A percentile compares a stretch with the other conserved stretches of the same genome.
These are phyloP conservation scores for Alisma plantagoaquatica DNA, from an alignment of 106 monocot genomes.

Conservation along the genomic window DNA sequence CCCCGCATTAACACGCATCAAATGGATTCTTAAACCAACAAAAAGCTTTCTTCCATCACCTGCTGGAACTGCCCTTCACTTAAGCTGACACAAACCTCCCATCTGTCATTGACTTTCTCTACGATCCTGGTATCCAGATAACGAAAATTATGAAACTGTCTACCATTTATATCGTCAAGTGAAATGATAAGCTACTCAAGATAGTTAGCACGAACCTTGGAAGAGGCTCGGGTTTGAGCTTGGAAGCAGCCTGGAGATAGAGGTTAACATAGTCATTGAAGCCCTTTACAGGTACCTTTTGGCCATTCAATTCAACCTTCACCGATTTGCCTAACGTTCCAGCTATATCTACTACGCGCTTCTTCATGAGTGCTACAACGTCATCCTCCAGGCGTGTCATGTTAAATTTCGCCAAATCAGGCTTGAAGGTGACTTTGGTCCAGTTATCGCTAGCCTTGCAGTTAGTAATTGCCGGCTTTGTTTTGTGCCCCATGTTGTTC, in stretches of 20 bases:
- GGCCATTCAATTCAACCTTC: constrained; percentile 81
- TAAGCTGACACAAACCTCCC: constrained; percentile 79
- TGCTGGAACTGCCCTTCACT: constrained; percentile 99
- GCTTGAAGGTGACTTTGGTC: constrained; percentile 91
- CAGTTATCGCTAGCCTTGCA: constrained; percentile 87
- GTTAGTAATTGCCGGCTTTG: constrained; percentile 62
- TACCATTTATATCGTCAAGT: neutral
- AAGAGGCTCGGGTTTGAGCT: constrained; percentile 38
- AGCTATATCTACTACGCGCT: constrained; percentile 78
- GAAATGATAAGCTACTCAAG: neutral
- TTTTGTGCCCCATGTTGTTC: constrained; percentile 75
- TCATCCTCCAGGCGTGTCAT: constrained; percentile 84
- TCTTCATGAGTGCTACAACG: constrained; percentile 91
- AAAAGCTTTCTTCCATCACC: constrained; percentile 31
- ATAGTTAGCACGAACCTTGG: too few species aligned
- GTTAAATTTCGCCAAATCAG: constrained; percentile 86
- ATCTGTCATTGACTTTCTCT: constrained; percentile 76
- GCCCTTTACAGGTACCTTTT: constrained; percentile 54
- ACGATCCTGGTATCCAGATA: constrained; percentile 21
- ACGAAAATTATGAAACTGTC: constrained; percentile 1
- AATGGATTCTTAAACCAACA: too few species aligned
- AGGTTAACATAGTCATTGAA: constrained; percentile 74
- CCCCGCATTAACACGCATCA: too few species aligned
- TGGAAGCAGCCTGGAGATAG: constrained; percentile 57
- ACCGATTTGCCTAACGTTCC: constrained; percentile 87